Base-by-base conservation (phyloP, 176 grass and related monocot genomes). In the Hordeum marinum region DNA sequence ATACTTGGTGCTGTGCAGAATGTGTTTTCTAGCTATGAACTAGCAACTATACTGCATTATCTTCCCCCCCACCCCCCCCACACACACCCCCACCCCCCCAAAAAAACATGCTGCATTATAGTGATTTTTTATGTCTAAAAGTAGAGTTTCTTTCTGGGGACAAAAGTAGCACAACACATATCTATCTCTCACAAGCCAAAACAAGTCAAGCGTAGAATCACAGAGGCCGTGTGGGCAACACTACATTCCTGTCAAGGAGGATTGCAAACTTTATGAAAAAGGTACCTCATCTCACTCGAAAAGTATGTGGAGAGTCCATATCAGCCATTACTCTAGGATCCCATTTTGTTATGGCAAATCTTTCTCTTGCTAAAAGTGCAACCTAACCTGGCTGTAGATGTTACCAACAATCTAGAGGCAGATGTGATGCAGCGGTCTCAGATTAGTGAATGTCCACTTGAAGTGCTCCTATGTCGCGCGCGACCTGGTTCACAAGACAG, bases 141-240 rank as follows among this genome's bases (percentile, higher is more conserved):
- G 41, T 74, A 29, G 71, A 14, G 25, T 9, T 48, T 46, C 39
- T 52, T 18, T 64, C 6, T 1, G 29, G 35, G 8, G 43, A 73
- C 70, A 88, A 57, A 57, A 57, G 58, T 50, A 74, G 63, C 68
- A 65, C 46, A 18, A 7, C 54, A 57, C 20, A 55, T 5, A 2
- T 4, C 9, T 27, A 45, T 54, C 67, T 59, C 64, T 66, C 36
- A 3, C 17, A 23, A n/a, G 12, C 39, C 14, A 62, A 62, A 11
- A 52, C 55, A 82, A 83, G 58, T 76, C 76, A 60, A 81, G 64
- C 24, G 76, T 48, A 79, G 43, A 64, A 42, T 18, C 61, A 79
- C 12, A 25, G 54, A 52, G 31, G 79, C 41, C 5, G 71, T 54
- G 82, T 50, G 32, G 42, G 39, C 39, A 39, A 68, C 62, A 31